Evolutionary conservation across 139 green algal species (phyloP), one percentile per base, ranked within the genome.

Genomic region (Micractinium sp.): DNA sequence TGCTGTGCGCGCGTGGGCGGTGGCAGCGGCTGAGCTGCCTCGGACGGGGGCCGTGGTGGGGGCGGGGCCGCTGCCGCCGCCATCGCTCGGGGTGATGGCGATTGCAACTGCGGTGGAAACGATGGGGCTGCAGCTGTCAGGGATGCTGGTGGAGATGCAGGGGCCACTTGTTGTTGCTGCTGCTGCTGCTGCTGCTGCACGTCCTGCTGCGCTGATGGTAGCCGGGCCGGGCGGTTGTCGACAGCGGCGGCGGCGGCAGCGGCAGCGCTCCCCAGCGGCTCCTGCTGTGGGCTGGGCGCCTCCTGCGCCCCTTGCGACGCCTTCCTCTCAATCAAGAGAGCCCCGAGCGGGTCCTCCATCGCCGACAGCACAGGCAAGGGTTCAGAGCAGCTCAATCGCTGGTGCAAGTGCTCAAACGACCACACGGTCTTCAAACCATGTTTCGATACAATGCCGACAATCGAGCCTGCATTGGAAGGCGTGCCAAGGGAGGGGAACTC

Each of bases 281-380:
- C 71, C 13, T 0, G 15, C 35, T 53, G 74, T 38, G 36, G 74
- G 74, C 74, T 80, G 74, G 74, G 33, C 14, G 79, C 27, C 31
- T 29, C 47, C 79, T 56, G 79, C 12, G 31, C 3, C 14, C 31
- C 79, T 39, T 35, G 12, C 14, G 41, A 33, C 16, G 47, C 27
- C 9, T 31, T 14, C 3, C 60, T 60, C 3, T 29, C 18, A 15
- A 27, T 36, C 39, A 20, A 16, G 29, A 53, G n/a, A 87, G 19
- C 20, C 12, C 83, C 83, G 3, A 87, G 38, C 27, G 83, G 83
- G 83, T 87, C 83, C n/a, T 39, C 81, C 81, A 86, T 86, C 56
- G 31, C 53, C 41, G 39, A n/a, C 13, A 47, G 74, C 33, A 15
- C 74, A 81, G 35, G 33, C 31, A 33, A 38, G 71, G 31, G 71